Evolutionary conservation across 371 early-diverging fungal genomes (phyloP), one percentile per base, ranked within the genome.

Genomic region (Mucor circinelloides): DNA sequence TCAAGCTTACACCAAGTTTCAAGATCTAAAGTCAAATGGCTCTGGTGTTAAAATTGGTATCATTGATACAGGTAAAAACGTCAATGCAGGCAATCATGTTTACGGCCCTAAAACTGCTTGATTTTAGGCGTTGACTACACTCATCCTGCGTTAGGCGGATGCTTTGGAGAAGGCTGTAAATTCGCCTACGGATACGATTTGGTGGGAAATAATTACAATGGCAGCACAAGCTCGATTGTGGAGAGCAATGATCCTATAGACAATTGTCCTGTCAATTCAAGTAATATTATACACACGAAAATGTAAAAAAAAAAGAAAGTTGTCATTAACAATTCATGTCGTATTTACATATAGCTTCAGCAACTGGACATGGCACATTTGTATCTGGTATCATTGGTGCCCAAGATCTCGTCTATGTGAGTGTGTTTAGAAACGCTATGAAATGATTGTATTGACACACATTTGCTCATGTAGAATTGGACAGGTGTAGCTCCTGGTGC

Each of bases 141-240:
- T 15, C 91, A 90, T 70, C 89, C 91, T 44, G 90, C 91, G 7
- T 75, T 92, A 57, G 91, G 90, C 21, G 90, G 90, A 2, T 84
- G 92, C 63, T 89, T 89, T 72, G 91, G 91, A 9, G 58, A 71
- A 21, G 85, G 85, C 2, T 89, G 82, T 73, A 86, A 85, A 68
- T 77, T 91, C 40, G 76, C 71, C 27, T 83, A 80, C 48, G 93
- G 93, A 19, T 83, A 85, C 63, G 91, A 92, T 72, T 73, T 91
- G 27, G 87, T 86, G 19, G 86, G 88, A 19, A 85, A 86, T 44
- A 68, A 58, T n/a, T 83, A 74, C 44, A 56, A 77, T 64, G 82
- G 82, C 15, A 54, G 58, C 0, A 36, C 32, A 1, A 55, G 42
- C 17, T 67, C 75, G 0, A 71, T 74, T 23, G 54, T 57, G 40